phyloP scores from a whole-genome alignment of 2,329 filamentous ascomycete genomes.

The Didymella pinodella region DNA sequence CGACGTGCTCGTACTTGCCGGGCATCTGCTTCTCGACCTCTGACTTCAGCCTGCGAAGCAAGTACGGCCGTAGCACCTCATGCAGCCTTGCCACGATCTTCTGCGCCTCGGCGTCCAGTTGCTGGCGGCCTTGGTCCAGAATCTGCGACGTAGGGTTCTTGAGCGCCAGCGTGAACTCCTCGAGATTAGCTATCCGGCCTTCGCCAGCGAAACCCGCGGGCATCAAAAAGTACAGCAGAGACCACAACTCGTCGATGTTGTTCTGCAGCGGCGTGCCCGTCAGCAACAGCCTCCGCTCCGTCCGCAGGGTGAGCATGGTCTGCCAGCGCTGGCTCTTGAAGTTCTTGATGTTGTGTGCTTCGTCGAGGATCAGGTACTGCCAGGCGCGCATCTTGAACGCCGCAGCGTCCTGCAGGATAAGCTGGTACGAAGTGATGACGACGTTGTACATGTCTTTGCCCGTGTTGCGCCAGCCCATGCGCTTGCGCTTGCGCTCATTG shows the following conservation, averaged over 20 bases:
- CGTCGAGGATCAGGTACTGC: slow-evolving; percentile 98
- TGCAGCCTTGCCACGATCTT: slow-evolving; percentile 93
- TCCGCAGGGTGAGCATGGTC: slow-evolving; percentile 91
- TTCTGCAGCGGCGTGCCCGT: slow-evolving; percentile 97
- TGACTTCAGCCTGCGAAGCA: slow-evolving; percentile 88
- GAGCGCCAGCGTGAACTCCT: slow-evolving; percentile 96
- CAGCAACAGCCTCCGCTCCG: slow-evolving; percentile 81
- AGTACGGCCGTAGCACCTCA: slow-evolving; percentile 89
- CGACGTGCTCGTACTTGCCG: slow-evolving; percentile 95
- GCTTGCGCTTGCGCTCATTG: slow-evolving; percentile 89
- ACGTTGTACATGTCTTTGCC: slow-evolving; percentile 85
- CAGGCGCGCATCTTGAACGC: slow-evolving; percentile 91
- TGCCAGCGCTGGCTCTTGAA: slow-evolving; percentile 99
- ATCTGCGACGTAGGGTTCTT: slow-evolving; percentile 96
- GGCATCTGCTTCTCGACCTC: slow-evolving; percentile 99
- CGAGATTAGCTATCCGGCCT: slow-evolving; percentile 90
- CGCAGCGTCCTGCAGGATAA: slow-evolving; percentile 91
- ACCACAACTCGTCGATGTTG: slow-evolving; percentile 96
- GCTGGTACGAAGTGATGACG: slow-evolving; percentile 95
- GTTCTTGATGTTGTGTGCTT: slow-evolving; percentile 99
- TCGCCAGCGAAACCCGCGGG: slow-evolving; percentile 84
- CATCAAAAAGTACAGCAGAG: slow-evolving; percentile 93
- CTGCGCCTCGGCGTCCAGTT: slow-evolving; percentile 92
- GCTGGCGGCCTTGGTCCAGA: slow-evolving; percentile 89
- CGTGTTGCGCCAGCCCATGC: slow-evolving; percentile 91